phyloP scores from a whole-genome alignment of 805 yeast species.

The Yarrowia hollandica region DNA sequence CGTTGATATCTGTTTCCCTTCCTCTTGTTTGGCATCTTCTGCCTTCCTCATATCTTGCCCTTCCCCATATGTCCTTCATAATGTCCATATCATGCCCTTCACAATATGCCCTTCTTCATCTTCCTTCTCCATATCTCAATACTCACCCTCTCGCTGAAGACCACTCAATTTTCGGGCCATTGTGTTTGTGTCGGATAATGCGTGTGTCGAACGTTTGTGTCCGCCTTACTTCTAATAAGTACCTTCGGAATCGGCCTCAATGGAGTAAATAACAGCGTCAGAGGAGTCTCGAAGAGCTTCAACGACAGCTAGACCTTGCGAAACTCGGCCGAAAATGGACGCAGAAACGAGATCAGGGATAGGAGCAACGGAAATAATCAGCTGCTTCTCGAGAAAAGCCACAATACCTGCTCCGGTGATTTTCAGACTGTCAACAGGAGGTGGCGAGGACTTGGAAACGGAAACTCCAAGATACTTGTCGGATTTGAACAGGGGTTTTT shows the following conservation, averaged over 20 bases:
- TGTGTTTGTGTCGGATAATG: background rate
- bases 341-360: slow-evolving; percentile 5
- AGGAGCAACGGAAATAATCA: slow-evolving; percentile 18
- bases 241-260: slow-evolving; percentile 7
- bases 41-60: no score
- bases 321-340: slow-evolving; percentile 17
- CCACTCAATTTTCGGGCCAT: slow-evolving; percentile 40
- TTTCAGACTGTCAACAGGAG: slow-evolving; percentile 18
- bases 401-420: slow-evolving; percentile 25
- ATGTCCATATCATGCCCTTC: no score
- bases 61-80: no score
- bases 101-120: no score
- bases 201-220: background rate
- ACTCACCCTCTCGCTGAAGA: slow-evolving; percentile 47
- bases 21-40: no score
- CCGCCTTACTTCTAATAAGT: background rate
- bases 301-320: slow-evolving; percentile 1
- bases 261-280: slow-evolving; percentile 2
- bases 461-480: slow-evolving; percentile 2
- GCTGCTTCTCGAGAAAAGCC: slow-evolving; percentile 2
- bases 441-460: background rate
- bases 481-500: background rate
- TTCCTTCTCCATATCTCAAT: no score
- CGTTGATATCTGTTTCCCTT: no score
- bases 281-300: slow-evolving; percentile 21